Evolutionary conservation across 352 stramenopile genomes (phyloP).

Genomic region (Globisporangium uncinulatum): DNA sequence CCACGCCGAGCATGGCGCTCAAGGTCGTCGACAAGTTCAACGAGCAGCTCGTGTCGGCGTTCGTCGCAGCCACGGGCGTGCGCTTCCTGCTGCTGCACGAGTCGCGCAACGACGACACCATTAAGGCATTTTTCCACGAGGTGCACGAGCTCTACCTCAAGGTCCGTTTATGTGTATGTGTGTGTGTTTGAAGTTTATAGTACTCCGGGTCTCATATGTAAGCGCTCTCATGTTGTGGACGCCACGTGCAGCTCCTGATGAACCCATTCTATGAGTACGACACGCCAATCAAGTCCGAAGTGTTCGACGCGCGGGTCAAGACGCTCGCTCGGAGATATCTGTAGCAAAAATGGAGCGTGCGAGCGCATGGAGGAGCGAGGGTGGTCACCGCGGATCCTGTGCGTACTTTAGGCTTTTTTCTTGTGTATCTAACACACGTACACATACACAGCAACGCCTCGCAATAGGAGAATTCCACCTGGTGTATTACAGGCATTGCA

Average conservation of each 20-base stretch:
- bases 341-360: constrained; percentile 12
- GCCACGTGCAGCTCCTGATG: constrained; percentile 78
- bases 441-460: constrained; percentile 12
- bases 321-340: constrained; percentile 88
- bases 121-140: constrained; percentile 96
- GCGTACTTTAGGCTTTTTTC: too few species aligned
- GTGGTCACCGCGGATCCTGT: too few species aligned
- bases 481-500: constrained; percentile 35
- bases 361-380: background rate
- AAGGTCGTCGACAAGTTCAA: constrained; percentile 95
- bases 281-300: constrained; percentile 89
- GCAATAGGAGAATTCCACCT: constrained; percentile 18
- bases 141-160: constrained; percentile 98
- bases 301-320: constrained; percentile 91
- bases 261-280: constrained; percentile 97
- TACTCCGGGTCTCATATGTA: too few species aligned
- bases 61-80: constrained; percentile 93
- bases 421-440: background rate
- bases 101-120: constrained; percentile 91
- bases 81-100: constrained; percentile 97
- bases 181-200: background rate
- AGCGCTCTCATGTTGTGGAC: too few species aligned
- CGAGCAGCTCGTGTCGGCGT: constrained; percentile 95
- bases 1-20: constrained; percentile 90
- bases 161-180: constrained; percentile 28